A percentile compares a stretch with the other conserved stretches of the same genome.
These are phyloP conservation scores for Onygenales sp. DNA, from an alignment of 2,329 filamentous ascomycete species.

Conservation along the genomic window DNA sequence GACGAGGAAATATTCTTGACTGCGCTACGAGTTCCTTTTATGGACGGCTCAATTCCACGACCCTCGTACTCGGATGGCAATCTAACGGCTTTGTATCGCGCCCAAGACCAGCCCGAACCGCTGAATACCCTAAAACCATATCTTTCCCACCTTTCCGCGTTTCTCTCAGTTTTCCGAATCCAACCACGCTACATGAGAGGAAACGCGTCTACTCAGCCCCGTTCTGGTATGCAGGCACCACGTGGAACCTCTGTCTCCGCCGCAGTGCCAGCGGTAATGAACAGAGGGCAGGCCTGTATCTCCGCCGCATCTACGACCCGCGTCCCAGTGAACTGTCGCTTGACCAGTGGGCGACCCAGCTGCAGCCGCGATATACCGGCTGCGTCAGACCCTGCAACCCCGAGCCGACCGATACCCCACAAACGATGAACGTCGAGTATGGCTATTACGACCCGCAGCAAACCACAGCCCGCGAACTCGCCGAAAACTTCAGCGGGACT, in stretches of 20 bases:
- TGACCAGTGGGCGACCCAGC: neutral
- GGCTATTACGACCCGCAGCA: no score
- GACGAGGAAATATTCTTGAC: neutral
- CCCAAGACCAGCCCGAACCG: neutral
- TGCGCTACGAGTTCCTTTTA: no score
- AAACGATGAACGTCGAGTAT: no score
- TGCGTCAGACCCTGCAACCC: neutral
- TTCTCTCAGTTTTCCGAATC: neutral
- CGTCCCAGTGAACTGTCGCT: neutral
- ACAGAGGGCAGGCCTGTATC: neutral
- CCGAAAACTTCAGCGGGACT: neutral
- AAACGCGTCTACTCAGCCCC: neutral
- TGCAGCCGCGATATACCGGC: neutral
- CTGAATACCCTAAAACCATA: neutral
- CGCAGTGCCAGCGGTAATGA: neutral
- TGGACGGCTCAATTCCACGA: no score
- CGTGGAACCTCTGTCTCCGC: neutral
- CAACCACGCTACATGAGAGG: neutral
- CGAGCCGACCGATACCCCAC: neutral
- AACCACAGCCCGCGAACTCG: no score
- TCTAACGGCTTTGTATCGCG: neutral
- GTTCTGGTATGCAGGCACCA: neutral
- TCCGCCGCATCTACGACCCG: neutral
- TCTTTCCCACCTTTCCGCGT: neutral
- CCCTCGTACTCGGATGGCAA: no score